These are phyloP conservation scores for Vigna radiata DNA, from an alignment of 306 rosid species.

Conservation along the genomic window DNA sequence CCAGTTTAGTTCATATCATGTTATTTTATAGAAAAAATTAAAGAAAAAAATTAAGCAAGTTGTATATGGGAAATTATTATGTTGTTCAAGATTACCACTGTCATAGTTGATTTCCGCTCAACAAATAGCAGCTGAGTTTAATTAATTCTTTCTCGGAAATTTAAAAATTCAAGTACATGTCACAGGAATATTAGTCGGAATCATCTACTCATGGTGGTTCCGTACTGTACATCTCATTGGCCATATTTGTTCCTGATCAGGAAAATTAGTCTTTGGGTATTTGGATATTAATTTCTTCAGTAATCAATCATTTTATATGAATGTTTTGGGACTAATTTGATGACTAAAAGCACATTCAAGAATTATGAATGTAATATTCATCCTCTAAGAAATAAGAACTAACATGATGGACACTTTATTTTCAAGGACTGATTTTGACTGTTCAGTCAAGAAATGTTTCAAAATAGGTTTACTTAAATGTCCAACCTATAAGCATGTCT, in stretches of 20 bases:
- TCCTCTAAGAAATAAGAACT: neutral
- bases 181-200: neutral
- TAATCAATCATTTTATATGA: neutral
- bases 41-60: neutral
- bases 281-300: neutral
- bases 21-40: neutral
- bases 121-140: neutral
- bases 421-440: neutral
- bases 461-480: neutral
- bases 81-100: neutral
- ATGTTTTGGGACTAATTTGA: neutral
- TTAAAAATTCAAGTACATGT: neutral
- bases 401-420: neutral
- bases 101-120: neutral
- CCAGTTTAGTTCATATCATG: neutral
- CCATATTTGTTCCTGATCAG: neutral
- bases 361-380: neutral
- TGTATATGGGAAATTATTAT: neutral
- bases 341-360: neutral
- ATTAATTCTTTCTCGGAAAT: neutral
- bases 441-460: neutral
- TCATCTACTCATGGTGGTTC: neutral
- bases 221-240: no score
- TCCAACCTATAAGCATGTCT: neutral
- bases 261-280: neutral